Percentiles rank a stretch among this genome's conserved stretches.
These are phyloP conservation scores for Metschnikowia drakensbergensis DNA, from an alignment of 805 yeast species.

Conservation along the genomic window DNA sequence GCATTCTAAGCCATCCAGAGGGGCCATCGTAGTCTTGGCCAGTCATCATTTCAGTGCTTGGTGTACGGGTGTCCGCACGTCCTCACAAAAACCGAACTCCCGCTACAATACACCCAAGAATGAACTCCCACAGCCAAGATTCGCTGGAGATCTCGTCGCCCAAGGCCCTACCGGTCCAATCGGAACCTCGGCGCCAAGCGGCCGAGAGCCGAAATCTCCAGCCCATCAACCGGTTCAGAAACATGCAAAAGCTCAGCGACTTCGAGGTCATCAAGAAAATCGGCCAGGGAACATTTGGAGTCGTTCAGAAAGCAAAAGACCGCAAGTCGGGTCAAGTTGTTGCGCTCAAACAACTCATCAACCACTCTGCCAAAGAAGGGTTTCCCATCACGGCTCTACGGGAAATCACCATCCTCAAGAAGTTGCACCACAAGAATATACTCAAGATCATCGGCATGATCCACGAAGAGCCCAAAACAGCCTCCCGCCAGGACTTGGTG, in stretches of 20 bases:
- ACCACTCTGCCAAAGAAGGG: slow-evolving; percentile 72
- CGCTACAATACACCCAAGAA: background rate
- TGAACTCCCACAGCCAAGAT: too few relatives aligned
- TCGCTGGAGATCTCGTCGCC: background rate
- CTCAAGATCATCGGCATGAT: slow-evolving; percentile 79
- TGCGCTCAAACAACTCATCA: slow-evolving; percentile 83
- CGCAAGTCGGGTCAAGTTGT: slow-evolving; percentile 56
- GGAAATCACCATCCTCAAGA: slow-evolving; percentile 79
- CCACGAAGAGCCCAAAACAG: slow-evolving; percentile 39
- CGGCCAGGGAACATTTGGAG: slow-evolving; percentile 52
- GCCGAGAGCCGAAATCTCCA: slow-evolving; percentile 10
- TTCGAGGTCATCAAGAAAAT: slow-evolving; percentile 35
- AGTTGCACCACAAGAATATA: slow-evolving; percentile 64
- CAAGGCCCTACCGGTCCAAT: background rate
- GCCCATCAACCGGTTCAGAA: slow-evolving; percentile 23
- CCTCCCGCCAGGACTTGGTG: slow-evolving; percentile 31
- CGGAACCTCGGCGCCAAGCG: background rate
- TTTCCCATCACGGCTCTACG: slow-evolving; percentile 95
- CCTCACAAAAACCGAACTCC: background rate
- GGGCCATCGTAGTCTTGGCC: too few relatives aligned
- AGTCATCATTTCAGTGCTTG: background rate
- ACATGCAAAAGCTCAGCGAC: slow-evolving; percentile 31
- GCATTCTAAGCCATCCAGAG: background rate
- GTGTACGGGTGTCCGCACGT: background rate
- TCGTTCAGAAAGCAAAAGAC: slow-evolving; percentile 75